Conservation (phyloP, 305 asterid genomes). For the Ilex paraguariensis region DNA sequence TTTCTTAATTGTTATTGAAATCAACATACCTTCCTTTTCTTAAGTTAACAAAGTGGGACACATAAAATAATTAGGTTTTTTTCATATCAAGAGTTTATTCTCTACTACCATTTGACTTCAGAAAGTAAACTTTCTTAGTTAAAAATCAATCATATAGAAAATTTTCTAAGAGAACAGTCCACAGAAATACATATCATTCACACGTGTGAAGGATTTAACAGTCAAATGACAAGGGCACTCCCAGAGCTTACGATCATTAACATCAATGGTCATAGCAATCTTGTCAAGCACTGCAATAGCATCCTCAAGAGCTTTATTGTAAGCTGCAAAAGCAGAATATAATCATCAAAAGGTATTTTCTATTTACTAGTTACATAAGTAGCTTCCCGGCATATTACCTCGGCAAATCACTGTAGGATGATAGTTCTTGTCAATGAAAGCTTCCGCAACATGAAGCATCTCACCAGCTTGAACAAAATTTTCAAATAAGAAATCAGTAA, state of each 20-base stretch:
- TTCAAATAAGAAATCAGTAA: neutral
- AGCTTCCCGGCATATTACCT: constrained; percentile 34
- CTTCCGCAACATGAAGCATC: constrained; percentile 99
- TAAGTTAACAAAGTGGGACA: too few species aligned
- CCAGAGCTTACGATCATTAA: constrained; percentile 75
- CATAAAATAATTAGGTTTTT: too few species aligned
- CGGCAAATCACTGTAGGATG: constrained; percentile 93
- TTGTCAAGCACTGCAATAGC: constrained; percentile 79
- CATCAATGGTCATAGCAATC: constrained; percentile 79
- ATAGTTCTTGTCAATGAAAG: constrained; percentile 84
- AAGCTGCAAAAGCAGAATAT: constrained; percentile 45
- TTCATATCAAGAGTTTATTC: too few species aligned
- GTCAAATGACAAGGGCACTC: constrained; percentile 2
- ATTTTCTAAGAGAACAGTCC: neutral
- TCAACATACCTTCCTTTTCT: too few species aligned
- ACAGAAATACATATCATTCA: neutral
- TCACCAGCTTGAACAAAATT: constrained; percentile 71
- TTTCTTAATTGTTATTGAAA: too few species aligned
- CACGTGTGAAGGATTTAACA: neutral
- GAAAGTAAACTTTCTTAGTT: too few species aligned
- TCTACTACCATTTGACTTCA: too few species aligned
- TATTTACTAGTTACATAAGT: neutral
- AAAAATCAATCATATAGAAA: too few species aligned
- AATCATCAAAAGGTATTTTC: too few species aligned
- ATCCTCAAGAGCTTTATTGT: constrained; percentile 88